Evolutionary conservation across 164 flowering plant genomes (phyloP), one percentile per base, ranked within the genome.

Genomic region (Vitis vinifera): DNA sequence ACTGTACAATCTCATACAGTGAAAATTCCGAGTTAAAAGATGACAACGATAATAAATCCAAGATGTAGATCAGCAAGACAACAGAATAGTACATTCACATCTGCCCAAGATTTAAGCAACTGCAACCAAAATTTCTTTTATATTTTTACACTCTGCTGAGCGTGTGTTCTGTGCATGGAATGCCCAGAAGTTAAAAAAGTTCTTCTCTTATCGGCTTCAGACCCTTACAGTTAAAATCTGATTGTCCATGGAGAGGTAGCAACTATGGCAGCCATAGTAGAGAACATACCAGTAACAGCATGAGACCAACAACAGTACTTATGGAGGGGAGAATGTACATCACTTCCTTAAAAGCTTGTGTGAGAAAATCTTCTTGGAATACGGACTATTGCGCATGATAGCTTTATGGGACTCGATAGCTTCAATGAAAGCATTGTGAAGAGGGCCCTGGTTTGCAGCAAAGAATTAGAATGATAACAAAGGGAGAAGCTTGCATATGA

Each of bases 401-500:
- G 75, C 72, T 53, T 64, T 78, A 52, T 71, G 71, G 64, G 75
- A 64, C 53, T 74, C 78, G 15, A 78, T 78, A 11, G 70, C 73
- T 63, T 71, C 69, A 48, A 78, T 70, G 56, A 78, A 56, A 8
- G 52, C 47, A 55, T 64, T 65, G 31, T 65, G 75, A 13, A 78
- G 64, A 66, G 77, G 23, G 9, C 91, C 91, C 91, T 87, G 73
- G 29, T 31, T 73, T 12, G 66, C 14, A 29, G 6, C 3, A 8
- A 19, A 57, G 50, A 64, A 27, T 23, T 16, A 19, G 29, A 23
- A 23, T 4, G 3, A 23, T 23, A 27, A 59, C 6, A 3, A n/a
- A 37, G 27, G 1, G 6, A 50, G 23, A 9, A 29, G 31, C 44
- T 37, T 37, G 44, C 44, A 37, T 37, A 37, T 37, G 44, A 37